Base-by-base conservation (phyloP, 768 basidiomycete genomes). In the Panellus pusillus region DNA sequence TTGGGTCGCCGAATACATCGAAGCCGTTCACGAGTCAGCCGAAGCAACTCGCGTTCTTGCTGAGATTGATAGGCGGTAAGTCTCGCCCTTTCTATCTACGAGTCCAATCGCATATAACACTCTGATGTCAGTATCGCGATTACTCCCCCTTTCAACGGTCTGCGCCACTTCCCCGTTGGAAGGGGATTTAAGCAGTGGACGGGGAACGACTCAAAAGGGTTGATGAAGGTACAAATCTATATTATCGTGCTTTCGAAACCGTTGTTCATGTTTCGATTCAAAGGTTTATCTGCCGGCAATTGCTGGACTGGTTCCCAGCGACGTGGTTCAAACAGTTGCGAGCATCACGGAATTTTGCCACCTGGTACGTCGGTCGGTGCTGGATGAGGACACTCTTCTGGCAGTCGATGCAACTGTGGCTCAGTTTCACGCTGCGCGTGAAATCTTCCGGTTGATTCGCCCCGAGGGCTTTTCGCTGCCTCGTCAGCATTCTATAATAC, bases 161-260 rank as follows among this genome's bases (percentile, higher is more conserved):
- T 72, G 0, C 41, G 57, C 6, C 50, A 55, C 0, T 74, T 74
- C 19, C 62, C 62, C 2, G 53, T 72, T 35, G 70, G 70, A 1
- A 39, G 47, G 0, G 50, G 57, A 0, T 72, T 71, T 44, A 67
- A 69, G 18, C 72, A 73, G 20, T 74, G 73, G 73, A 74, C 71
- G 0, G 66, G 71, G 2, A 52, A 74, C 39, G 67, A 75, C 17
- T 74, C 68, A 1, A 75, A 75, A 31, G 70, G 63, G 0, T 41
- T 24, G 3, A 24, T 24, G 24, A 24, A 24, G 24, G 24, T 32
- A 13, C 6, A 32, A 6, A 32, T 32, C n/a, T 32, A 32, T 7
- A 7, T 7, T 32, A 32, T 13, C n/a, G n/a, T n/a, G n/a, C n/a
- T n/a, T n/a, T n/a, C n/a, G n/a, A n/a, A n/a, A n/a, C n/a, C n/a